Evolutionary conservation across 208 protist species (phyloP).

Genomic region (Leishmania major): DNA sequence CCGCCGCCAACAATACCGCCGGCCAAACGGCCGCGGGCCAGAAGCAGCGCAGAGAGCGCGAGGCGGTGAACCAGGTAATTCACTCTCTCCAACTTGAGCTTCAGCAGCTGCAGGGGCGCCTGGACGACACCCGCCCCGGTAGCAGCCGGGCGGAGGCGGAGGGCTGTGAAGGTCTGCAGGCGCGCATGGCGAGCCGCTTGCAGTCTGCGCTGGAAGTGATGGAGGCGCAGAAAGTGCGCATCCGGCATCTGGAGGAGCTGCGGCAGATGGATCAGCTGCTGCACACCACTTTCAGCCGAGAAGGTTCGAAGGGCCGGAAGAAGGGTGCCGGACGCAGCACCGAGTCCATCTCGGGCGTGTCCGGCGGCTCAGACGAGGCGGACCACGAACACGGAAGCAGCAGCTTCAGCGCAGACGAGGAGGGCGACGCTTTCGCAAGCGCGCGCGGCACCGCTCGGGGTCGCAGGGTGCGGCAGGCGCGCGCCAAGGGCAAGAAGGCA

Average conservation of each 20-base stretch:
- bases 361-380: not conserved
- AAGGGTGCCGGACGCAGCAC: not conserved
- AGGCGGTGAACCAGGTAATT: conserved; percentile 43
- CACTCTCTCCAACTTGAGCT: conserved; percentile 40
- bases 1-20: not conserved
- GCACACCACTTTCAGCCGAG: conserved; percentile 10
- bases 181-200: conserved; percentile 27
- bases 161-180: conserved; percentile 6
- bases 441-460: not conserved
- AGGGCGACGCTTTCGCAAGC: not conserved
- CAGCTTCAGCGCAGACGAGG: not conserved
- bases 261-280: conserved; percentile 39
- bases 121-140: conserved; percentile 5
- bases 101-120: conserved; percentile 10
- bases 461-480: not conserved
- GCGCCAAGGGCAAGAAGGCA: not conserved
- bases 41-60: conserved; percentile 37
- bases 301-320: not conserved
- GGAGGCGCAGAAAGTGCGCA: conserved; percentile 43
- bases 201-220: conserved; percentile 49
- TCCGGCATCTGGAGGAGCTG: conserved; percentile 64
- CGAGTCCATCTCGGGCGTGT: not conserved
- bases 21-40: not conserved
- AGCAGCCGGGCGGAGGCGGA: not conserved
- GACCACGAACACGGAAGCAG: not conserved